A percentile compares a stretch with the other conserved stretches of the same genome.
Conservation (phyloP, 768 basidiomycete species). For the Pulveroboletus ravenelii region DNA sequence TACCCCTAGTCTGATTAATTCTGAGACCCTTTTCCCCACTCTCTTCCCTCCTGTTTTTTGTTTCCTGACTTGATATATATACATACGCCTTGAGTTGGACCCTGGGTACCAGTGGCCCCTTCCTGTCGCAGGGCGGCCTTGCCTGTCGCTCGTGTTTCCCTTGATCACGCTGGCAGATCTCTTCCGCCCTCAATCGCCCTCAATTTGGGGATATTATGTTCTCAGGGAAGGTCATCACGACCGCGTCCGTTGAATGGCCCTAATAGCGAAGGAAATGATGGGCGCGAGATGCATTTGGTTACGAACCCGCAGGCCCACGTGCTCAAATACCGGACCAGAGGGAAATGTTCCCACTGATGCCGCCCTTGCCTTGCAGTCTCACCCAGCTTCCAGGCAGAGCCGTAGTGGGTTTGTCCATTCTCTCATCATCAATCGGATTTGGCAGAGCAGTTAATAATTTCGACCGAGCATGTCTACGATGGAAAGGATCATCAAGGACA, state of each 20-base stretch:
- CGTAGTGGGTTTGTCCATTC: too few species aligned
- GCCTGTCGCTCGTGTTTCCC: neutral
- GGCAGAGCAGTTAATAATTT: too few species aligned
- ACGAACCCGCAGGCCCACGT: neutral
- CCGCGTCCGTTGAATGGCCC: neutral
- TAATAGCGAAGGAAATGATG: neutral
- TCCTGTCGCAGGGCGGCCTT: too few species aligned
- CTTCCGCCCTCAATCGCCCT: neutral
- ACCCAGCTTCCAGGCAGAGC: neutral
- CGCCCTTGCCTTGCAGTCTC: neutral
- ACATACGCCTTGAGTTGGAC: neutral
- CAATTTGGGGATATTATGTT: too few species aligned
- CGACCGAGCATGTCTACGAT: too few species aligned
- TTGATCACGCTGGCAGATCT: neutral
- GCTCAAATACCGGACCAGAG: too few species aligned
- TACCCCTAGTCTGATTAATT: too few species aligned
- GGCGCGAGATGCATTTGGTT: neutral
- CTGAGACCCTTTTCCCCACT: neutral
- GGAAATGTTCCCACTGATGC: too few species aligned
- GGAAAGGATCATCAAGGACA: too few species aligned
- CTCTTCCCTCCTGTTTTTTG: neutral
- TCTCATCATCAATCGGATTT: too few species aligned
- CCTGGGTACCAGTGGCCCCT: too few species aligned
- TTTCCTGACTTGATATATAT: neutral
- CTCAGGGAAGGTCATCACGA: neutral